Base-by-base conservation (phyloP, 768 basidiomycete genomes). In the Cytidiella melzeri region DNA sequence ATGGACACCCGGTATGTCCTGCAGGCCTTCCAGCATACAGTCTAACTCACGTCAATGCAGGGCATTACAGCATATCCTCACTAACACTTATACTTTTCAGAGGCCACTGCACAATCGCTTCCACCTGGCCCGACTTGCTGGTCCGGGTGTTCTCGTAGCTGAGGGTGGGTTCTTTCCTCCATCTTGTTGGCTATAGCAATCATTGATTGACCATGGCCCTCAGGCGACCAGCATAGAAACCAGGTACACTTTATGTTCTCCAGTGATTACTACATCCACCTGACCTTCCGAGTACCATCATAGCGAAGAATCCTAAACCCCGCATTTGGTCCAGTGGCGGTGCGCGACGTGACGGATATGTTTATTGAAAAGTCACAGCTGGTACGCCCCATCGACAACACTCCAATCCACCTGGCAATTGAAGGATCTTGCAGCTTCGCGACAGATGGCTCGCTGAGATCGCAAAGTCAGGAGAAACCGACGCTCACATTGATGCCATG, bases 51-150 rank as follows among this genome's bases (percentile, higher is more conserved):
- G n/a, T 36, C 34, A 10, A 36, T 36, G 11, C 10, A 10, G 77
- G 23, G 86, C 84, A 0, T 36, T 90, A 30, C 72, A 74, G 36
- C 80, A 89, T 55, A 69, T 92, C 45, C 67, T 91, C 12, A 71
- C 73, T 52, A 79, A 84, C 47, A 66, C 66, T 21, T 62, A 73
- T 24, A 64, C 70, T 34, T 87, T 81, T 52, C 74, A 77, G 50
- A 87, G 85, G 54, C 72, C 82, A 0, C 67, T 69, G 7, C 54
- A 60, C 0, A 55, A 64, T 4, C 67, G 75, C 10, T 68, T 63
- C 34, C 60, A 47, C 34, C 60, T 84, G 4, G 52, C 61, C 12
- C 62, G 61, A 11, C 57, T 83, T 23, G 61, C 83, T 10, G 73
- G 72, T 0, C 53, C 65, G 59, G 73, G 80, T 18, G 57, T 83